Percentiles rank a stretch among this genome's conserved stretches.
These are phyloP conservation scores for Chalciporus sphaerocephalus DNA, from an alignment of 768 basidiomycete genomes.

Conservation along the genomic window DNA sequence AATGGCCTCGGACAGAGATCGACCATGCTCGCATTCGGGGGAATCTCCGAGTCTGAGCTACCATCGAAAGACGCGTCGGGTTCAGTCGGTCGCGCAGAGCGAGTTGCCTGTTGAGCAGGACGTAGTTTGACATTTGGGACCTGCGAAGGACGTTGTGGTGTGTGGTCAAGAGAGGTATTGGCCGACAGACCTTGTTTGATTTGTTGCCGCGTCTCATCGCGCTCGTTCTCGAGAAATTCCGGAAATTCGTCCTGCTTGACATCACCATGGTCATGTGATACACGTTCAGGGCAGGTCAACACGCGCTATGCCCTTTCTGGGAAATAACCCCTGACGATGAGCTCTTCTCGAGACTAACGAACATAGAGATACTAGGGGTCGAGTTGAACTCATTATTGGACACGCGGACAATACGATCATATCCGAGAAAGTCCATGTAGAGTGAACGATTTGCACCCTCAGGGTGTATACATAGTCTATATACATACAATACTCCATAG, in stretches of 20 bases:
- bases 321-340: too few species aligned
- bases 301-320: neutral
- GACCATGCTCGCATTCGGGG: slow-evolving; percentile 40
- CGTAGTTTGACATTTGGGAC: slow-evolving; percentile 82
- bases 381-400: too few species aligned
- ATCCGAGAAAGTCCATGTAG: too few species aligned
- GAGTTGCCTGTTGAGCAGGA: slow-evolving; percentile 45
- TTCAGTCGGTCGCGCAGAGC: slow-evolving; percentile 11
- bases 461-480: too few species aligned
- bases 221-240: slow-evolving; percentile 5
- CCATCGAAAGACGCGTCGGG: slow-evolving; percentile 32
- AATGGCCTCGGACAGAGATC: slow-evolving; percentile 66
- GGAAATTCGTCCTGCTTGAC: neutral
- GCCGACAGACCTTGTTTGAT: slow-evolving; percentile 51
- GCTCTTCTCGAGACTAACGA: too few species aligned
- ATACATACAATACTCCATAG: too few species aligned
- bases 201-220: slow-evolving; percentile 56
- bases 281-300: slow-evolving; percentile 22
- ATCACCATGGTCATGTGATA: slow-evolving; percentile 15
- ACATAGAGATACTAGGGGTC: too few species aligned
- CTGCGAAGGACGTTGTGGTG: slow-evolving; percentile 32
- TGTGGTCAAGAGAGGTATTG: neutral
- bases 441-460: too few species aligned
- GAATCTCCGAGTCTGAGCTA: slow-evolving; percentile 49
- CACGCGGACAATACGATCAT: too few species aligned